Evolutionary conservation across 495 filamentous ascomycete genomes (phyloP), one percentile per base, ranked within the genome.

Genomic region (Pyrenula massariospora): DNA sequence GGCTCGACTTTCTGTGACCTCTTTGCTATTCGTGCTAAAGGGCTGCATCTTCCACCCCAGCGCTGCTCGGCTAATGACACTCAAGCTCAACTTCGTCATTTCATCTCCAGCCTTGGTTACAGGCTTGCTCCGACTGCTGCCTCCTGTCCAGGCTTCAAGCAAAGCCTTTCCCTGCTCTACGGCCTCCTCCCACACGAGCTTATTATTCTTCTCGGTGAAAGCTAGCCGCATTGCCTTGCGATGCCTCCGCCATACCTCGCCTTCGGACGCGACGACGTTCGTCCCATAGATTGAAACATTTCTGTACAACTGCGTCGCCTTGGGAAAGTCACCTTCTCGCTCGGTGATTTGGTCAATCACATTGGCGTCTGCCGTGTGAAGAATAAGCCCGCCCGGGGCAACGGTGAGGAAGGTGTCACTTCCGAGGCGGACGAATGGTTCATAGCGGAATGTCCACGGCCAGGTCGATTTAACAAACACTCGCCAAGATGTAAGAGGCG

Each of bases 241-340:
- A 53, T 77, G 73, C 22, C 61, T 68, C 15, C 70, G 67, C 77
- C 77, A 82, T 19, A 70, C 57, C 15, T 62, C 23, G 10, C 67
- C 70, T 24, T 76, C 68, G 59, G 70, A 70, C 1, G 71, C 71
- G 1, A 68, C 59, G 0, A 81, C 58, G 58, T 73, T 78, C 12
- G 68, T 68, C 1, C 77, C 75, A 59, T 76, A 81, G 1, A 77
- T 56, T 19, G 72, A 64, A 20, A 78, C 58, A 36, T 77, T 65
- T 1, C 53, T 61, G 61, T 88, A 88, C 48, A 74, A 58, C 48
- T 80, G 68, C 2, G 77, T 69, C 22, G 83, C 78, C 63, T 89
- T 89, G 22, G 83, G 83, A 60, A 88, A 88, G 50, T 81, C 79
- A 63, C 81, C 81, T 31, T 80, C 75, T 36, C 82, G 68, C 3